A percentile compares a stretch with the other conserved stretches of the same genome.
Evolutionary conservation across 2,329 filamentous ascomycete species (phyloP).

Genomic region (Rhinocladiella similis): DNA sequence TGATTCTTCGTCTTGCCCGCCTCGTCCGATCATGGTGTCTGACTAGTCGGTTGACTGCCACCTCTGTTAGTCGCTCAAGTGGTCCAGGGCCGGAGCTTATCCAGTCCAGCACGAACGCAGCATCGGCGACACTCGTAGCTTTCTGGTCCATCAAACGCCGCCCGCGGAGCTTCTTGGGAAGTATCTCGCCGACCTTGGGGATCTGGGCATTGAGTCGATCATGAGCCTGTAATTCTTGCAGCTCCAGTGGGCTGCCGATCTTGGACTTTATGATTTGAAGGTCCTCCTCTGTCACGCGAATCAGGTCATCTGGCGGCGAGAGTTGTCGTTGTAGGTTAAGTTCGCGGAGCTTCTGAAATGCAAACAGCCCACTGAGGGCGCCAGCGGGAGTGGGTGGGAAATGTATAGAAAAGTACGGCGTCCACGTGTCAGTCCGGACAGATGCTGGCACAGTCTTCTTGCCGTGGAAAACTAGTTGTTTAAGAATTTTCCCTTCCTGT

Average conservation of each 20-base stretch:
- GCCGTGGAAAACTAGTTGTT: constrained; percentile 62
- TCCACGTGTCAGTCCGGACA: constrained; percentile 64
- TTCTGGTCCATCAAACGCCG: constrained; percentile 63
- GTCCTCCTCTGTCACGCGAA: constrained; percentile 47
- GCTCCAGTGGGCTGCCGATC: constrained; percentile 27
- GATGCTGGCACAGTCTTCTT: constrained; percentile 61
- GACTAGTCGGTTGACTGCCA: constrained; percentile 17
- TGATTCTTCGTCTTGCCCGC: constrained; percentile 17
- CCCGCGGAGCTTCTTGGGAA: constrained; percentile 50
- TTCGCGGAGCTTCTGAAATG: constrained; percentile 61
- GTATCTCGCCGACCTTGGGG: constrained; percentile 44
- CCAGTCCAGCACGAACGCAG: constrained; percentile 56
- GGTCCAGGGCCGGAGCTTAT: constrained; percentile 43
- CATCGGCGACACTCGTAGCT: constrained; percentile 62
- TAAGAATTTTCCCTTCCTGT: constrained; percentile 53
- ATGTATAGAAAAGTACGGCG: constrained; percentile 58
- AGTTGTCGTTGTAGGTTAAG: constrained; percentile 60
- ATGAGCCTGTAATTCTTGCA: constrained; percentile 16
- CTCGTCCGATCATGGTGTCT: constrained; percentile 20
- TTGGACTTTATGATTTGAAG: constrained; percentile 40
- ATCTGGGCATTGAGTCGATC: constrained; percentile 39
- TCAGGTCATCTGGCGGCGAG: constrained; percentile 43
- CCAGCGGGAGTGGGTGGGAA: constrained; percentile 51
- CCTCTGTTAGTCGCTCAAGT: constrained; percentile 19
- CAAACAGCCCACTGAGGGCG: constrained; percentile 47